phyloP scores from a whole-genome alignment of 768 basidiomycete genomes.

The Antrodiella citrinella region DNA sequence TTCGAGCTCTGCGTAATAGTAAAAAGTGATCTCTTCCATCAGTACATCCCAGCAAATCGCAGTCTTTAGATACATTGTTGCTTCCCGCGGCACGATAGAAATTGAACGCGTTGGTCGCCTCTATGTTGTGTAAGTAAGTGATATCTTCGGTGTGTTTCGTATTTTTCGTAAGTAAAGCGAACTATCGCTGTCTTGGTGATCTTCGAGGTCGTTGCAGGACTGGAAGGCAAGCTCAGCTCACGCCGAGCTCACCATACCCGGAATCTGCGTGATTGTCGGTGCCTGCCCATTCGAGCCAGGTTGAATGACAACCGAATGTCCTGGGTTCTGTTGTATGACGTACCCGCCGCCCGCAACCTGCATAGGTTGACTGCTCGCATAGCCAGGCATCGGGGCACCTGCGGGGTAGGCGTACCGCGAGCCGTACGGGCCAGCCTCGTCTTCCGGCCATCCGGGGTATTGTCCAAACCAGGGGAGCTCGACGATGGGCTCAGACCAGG shows the following conservation, averaged over 20 bases:
- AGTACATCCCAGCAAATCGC: too few relatives aligned
- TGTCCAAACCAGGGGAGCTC: slow-evolving; percentile 77
- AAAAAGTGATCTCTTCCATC: too few relatives aligned
- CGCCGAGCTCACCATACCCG: slow-evolving; percentile 24
- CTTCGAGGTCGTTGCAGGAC: too few relatives aligned
- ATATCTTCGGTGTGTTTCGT: too few relatives aligned
- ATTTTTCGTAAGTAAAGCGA: too few relatives aligned
- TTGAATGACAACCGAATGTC: slow-evolving; percentile 61
- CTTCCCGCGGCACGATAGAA: too few relatives aligned
- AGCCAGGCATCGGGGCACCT: slow-evolving; percentile 9
- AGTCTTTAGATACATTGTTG: too few relatives aligned
- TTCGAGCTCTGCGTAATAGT: too few relatives aligned
- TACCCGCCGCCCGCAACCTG: slow-evolving; percentile 28
- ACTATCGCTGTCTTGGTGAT: too few relatives aligned
- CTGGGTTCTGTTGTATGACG: slow-evolving; percentile 43
- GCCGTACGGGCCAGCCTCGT: slow-evolving; percentile 8
- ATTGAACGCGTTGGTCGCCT: too few relatives aligned
- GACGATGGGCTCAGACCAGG: slow-evolving; percentile 50
- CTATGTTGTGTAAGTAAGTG: too few relatives aligned
- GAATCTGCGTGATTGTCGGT: slow-evolving; percentile 55
- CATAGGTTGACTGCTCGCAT: not conserved
- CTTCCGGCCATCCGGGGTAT: slow-evolving; percentile 45
- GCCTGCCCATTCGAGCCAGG: slow-evolving; percentile 54
- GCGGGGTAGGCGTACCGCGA: slow-evolving; percentile 17
- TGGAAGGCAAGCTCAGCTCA: slow-evolving; percentile 7